Percentiles rank a stretch among this genome's conserved stretches.
phyloP scores from a whole-genome alignment of 352 stramenopile species.

The Phytophthora pinifolia region DNA sequence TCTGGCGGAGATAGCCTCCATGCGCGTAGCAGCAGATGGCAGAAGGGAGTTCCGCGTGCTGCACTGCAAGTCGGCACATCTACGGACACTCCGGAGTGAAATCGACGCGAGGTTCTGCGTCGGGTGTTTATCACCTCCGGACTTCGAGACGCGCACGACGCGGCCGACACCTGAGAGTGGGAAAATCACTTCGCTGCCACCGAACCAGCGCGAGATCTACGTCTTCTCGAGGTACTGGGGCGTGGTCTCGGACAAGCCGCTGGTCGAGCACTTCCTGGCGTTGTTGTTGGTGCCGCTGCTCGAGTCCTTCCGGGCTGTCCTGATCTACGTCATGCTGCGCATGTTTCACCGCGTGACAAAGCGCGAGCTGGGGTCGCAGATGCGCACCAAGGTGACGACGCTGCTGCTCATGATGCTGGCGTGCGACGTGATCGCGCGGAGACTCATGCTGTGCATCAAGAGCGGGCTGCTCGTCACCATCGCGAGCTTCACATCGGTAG shows the following conservation, averaged over 20 bases:
- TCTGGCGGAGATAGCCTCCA: slow-evolving; percentile 80
- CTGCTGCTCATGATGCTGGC: slow-evolving; percentile 55
- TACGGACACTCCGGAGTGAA: slow-evolving; percentile 23
- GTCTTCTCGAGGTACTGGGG: slow-evolving; percentile 86
- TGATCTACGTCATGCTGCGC: slow-evolving; percentile 61
- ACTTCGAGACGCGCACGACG: slow-evolving; percentile 33
- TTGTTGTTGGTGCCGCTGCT: slow-evolving; percentile 63
- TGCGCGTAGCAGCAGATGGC: slow-evolving; percentile 58
- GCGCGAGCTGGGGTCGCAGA: slow-evolving; percentile 11
- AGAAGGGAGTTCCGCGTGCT: slow-evolving; percentile 80
- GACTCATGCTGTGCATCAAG: slow-evolving; percentile 69
- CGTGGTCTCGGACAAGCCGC: slow-evolving; percentile 75
- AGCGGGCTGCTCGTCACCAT: slow-evolving; percentile 72
- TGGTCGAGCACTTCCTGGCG: slow-evolving; percentile 65
- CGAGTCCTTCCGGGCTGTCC: slow-evolving; percentile 58
- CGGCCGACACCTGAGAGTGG: slow-evolving; percentile 27
- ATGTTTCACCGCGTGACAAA: slow-evolving; percentile 44
- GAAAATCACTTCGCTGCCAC: slow-evolving; percentile 24
- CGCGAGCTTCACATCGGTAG: slow-evolving; percentile 63
- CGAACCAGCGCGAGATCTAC: slow-evolving; percentile 50
- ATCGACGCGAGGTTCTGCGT: slow-evolving; percentile 57
- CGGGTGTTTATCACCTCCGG: slow-evolving; percentile 58
- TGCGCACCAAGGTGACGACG: slow-evolving; percentile 44
- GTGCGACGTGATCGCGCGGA: slow-evolving; percentile 59
- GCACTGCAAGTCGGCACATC: slow-evolving; percentile 64